Percentiles rank a stretch among this genome's conserved stretches.
phyloP scores from a whole-genome alignment of 352 stramenopile species.

The Globisporangium emineosum region DNA sequence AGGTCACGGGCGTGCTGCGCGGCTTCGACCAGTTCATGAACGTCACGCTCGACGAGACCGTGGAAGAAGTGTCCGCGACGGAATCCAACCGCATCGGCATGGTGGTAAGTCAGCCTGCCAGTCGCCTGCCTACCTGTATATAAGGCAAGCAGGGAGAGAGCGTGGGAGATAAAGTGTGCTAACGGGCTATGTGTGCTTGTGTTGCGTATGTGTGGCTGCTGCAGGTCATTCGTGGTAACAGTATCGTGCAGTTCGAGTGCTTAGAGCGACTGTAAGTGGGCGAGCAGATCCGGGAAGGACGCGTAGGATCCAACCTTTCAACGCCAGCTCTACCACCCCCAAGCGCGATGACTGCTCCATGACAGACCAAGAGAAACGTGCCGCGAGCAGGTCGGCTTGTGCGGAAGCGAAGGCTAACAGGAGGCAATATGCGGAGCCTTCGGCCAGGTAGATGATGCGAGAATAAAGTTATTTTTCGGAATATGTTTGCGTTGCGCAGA shows the following conservation, averaged over 20 bases:
- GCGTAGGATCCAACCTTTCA: not conserved
- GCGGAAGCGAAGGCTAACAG: not conserved
- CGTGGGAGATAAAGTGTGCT: not conserved
- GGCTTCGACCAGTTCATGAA: slow-evolving; percentile 98
- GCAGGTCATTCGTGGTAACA: slow-evolving; percentile 88
- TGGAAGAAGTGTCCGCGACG: slow-evolving; percentile 86
- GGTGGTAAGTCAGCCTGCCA: slow-evolving; percentile 79
- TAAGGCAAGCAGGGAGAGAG: not conserved
- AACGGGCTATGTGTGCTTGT: not conserved
- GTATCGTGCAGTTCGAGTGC: slow-evolving; percentile 89
- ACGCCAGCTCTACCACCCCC: not conserved
- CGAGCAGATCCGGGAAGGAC: not conserved
- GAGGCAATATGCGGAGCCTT: not conserved
- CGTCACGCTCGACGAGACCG: slow-evolving; percentile 93
- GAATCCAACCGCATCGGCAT: slow-evolving; percentile 90
- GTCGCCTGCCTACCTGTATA: not conserved
- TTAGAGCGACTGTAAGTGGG: slow-evolving; percentile 66
- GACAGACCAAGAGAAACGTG: not conserved
- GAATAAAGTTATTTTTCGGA: slow-evolving; percentile 12
- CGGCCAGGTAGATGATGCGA: not conserved
- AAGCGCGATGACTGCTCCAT: not conserved
- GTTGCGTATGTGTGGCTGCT: not conserved
- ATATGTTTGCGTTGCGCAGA: not conserved
- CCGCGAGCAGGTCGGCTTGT: not conserved
- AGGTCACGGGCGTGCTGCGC: slow-evolving; percentile 90